Evolutionary conservation across 768 basidiomycete genomes (phyloP).

Genomic region (Paxillus rubicundulus): DNA sequence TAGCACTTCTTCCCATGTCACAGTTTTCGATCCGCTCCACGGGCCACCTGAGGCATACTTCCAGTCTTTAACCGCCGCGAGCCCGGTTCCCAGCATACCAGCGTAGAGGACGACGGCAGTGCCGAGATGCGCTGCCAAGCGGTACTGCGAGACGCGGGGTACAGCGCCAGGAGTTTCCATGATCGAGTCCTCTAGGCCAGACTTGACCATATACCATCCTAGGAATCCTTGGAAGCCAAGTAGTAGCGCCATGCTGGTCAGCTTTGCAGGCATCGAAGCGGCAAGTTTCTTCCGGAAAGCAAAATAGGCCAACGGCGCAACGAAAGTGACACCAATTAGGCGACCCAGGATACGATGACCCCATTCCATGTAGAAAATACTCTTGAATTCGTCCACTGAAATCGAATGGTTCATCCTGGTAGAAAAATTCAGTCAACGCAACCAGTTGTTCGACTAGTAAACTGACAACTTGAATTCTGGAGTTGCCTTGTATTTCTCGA

Average conservation of each 20-base stretch:
- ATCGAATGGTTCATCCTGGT: conserved; percentile 86
- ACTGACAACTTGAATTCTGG: conserved; percentile 95
- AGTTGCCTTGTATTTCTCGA: conserved; percentile 89
- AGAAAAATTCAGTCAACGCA: not conserved
- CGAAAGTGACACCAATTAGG: conserved; percentile 77
- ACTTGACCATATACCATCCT: conserved; percentile 99
- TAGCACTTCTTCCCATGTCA: conserved; percentile 46
- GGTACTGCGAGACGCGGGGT: conserved; percentile 94
- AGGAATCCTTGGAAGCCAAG: conserved; percentile 90
- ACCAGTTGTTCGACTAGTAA: not conserved
- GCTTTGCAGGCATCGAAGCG: conserved; percentile 54
- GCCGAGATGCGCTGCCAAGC: conserved; percentile 93
- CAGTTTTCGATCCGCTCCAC: conserved; percentile 55
- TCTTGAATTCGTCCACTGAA: conserved; percentile 87
- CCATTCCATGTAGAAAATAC: conserved; percentile 99
- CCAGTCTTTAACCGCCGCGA: conserved; percentile 77
- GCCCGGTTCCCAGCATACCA: conserved; percentile 84
- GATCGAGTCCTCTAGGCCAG: conserved; percentile 82
- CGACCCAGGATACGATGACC: conserved; percentile 91
- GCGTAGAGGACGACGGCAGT: conserved; percentile 88
- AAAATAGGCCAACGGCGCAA: conserved; percentile 84
- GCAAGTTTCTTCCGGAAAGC: conserved; percentile 67
- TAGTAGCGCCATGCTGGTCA: conserved; percentile 71
- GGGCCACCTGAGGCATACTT: conserved; percentile 55
- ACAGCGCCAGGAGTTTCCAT: conserved; percentile 80